Percentiles rank a stretch among this genome's conserved stretches.
These are phyloP conservation scores for Suillus sp. DNA, from an alignment of 768 basidiomycete species.

Conservation along the genomic window DNA sequence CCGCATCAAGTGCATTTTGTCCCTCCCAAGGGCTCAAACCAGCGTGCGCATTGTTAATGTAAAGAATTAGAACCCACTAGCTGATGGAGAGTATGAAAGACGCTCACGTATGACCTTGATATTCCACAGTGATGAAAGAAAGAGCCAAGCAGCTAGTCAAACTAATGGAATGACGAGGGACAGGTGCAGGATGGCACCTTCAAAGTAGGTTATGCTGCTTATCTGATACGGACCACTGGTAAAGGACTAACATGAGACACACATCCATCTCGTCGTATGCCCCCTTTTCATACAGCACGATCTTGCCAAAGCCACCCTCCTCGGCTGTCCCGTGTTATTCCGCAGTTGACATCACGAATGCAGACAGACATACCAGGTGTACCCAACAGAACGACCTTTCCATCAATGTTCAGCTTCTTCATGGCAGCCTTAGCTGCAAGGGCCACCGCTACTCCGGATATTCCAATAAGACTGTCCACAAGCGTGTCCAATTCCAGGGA, in stretches of 20 bases:
- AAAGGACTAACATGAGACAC: slow-evolving; percentile 58
- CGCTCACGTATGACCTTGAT: slow-evolving; percentile 64
- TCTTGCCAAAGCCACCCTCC: slow-evolving; percentile 72
- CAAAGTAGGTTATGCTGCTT: not conserved
- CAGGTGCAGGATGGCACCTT: slow-evolving; percentile 77
- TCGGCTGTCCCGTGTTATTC: slow-evolving; percentile 50
- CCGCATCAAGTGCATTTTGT: slow-evolving; percentile 76
- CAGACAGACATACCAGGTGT: slow-evolving; percentile 56
- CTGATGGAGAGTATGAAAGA: not conserved
- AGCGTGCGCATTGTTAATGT: slow-evolving; percentile 58
- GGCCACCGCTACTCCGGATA: slow-evolving; percentile 66
- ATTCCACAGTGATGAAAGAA: slow-evolving; percentile 57
- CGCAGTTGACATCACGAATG: not conserved
- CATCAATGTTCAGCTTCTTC: slow-evolving; percentile 57
- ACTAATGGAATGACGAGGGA: slow-evolving; percentile 62
- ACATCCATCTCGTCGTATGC: slow-evolving; percentile 72
- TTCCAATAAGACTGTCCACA: slow-evolving; percentile 80
- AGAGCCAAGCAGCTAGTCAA: slow-evolving; percentile 63
- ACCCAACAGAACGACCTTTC: slow-evolving; percentile 65
- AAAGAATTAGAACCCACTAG: not conserved
- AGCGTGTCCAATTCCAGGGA: slow-evolving; percentile 56
- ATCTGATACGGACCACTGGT: not conserved
- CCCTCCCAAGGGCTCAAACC: slow-evolving; percentile 80
- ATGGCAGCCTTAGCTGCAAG: slow-evolving; percentile 60
- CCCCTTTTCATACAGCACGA: slow-evolving; percentile 59